These are phyloP conservation scores for Globisporangium nodosum DNA, from an alignment of 352 stramenopile species.

Conservation along the genomic window DNA sequence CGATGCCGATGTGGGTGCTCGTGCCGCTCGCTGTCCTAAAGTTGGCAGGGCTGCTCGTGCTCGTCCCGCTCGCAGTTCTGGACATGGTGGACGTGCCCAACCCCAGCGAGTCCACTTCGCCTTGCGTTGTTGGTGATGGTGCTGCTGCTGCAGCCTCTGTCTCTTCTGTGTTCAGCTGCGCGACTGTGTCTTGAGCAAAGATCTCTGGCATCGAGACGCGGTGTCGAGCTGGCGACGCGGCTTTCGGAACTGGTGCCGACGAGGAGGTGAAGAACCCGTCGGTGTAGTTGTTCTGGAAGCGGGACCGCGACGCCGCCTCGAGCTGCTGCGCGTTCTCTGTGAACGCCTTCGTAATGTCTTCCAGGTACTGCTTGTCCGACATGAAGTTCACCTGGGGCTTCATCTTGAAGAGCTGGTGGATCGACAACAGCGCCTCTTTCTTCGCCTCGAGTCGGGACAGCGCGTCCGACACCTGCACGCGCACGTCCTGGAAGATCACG, in stretches of 20 bases:
- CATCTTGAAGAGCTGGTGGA: conserved; percentile 69
- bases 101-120: not conserved
- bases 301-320: conserved; percentile 1
- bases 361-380: conserved; percentile 56
- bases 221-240: conserved; percentile 9
- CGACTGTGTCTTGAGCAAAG: conserved; percentile 3
- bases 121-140: not conserved
- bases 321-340: conserved; percentile 29
- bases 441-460: conserved; percentile 57
- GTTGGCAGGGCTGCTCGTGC: conserved; percentile 1
- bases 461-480: conserved; percentile 56
- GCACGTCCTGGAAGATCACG: conserved; percentile 69
- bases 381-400: conserved; percentile 59
- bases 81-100: not conserved
- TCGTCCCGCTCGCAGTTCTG: conserved; percentile 18
- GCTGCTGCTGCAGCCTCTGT: not conserved
- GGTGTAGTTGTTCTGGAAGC: not conserved
- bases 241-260: not conserved
- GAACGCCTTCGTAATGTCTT: conserved; percentile 60
- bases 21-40: conserved; percentile 18
- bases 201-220: conserved; percentile 16
- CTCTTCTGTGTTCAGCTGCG: not conserved
- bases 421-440: conserved; percentile 51
- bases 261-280: conserved; percentile 3
- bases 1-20: conserved; percentile 17